These are phyloP conservation scores for Phytophthora brassicae DNA, from an alignment of 352 stramenopile species.

Conservation along the genomic window DNA sequence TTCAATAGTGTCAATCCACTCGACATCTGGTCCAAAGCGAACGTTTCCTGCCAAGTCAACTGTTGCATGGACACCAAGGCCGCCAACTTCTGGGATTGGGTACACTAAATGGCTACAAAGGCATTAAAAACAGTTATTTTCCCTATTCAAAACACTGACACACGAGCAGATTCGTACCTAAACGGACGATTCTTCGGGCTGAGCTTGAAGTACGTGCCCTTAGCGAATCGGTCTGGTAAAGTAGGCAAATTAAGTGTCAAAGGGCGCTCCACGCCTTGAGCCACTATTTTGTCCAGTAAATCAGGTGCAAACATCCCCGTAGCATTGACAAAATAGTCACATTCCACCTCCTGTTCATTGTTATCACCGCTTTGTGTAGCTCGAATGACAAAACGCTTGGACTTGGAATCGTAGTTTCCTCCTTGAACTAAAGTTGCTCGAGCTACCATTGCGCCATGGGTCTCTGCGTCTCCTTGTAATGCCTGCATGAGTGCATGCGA, in stretches of 20 bases:
- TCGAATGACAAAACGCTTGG: slow-evolving; percentile 40
- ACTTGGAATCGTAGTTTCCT: slow-evolving; percentile 30
- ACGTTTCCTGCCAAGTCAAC: slow-evolving; percentile 92
- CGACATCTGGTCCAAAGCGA: slow-evolving; percentile 96
- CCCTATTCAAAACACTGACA: neutral
- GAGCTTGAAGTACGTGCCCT: slow-evolving; percentile 96
- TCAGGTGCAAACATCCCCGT: slow-evolving; percentile 83
- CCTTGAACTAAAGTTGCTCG: slow-evolving; percentile 68
- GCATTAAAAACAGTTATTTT: neutral
- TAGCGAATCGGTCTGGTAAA: slow-evolving; percentile 85
- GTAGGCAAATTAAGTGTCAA: slow-evolving; percentile 15
- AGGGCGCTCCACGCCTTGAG: neutral
- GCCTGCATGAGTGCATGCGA: slow-evolving; percentile 90
- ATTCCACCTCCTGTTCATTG: slow-evolving; percentile 67
- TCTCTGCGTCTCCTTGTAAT: slow-evolving; percentile 91
- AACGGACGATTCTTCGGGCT: slow-evolving; percentile 52
- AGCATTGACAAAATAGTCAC: slow-evolving; percentile 93
- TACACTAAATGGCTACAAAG: slow-evolving; percentile 90
- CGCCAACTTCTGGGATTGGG: slow-evolving; percentile 93
- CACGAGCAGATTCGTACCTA: slow-evolving; percentile 33
- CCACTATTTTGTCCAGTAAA: slow-evolving; percentile 39
- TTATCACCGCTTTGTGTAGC: slow-evolving; percentile 48
- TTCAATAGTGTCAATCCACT: slow-evolving; percentile 92
- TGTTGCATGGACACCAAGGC: slow-evolving; percentile 96
- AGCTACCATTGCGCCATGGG: slow-evolving; percentile 79